Evolutionary conservation across 129 eudicot species (phyloP).

Genomic region (Cynara cardunculus): DNA sequence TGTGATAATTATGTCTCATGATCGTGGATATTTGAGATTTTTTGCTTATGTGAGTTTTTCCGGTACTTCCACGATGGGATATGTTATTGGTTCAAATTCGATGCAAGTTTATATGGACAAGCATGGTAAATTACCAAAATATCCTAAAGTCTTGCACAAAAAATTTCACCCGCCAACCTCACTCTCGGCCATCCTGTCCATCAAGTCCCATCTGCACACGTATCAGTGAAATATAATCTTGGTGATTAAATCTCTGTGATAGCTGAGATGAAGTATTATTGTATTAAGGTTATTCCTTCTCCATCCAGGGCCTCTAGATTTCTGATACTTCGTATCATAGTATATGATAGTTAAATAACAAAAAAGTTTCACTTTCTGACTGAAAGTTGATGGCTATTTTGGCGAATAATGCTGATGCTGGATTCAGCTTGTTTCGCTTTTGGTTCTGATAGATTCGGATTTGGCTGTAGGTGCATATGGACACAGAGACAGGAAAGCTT

Average conservation of each 20-base stretch:
- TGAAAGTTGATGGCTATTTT: background rate
- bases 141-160: no score
- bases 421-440: background rate
- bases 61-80: background rate
- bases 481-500: slow-evolving; percentile 65
- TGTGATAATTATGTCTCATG: background rate
- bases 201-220: background rate
- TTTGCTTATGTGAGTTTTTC: background rate
- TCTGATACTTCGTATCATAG: background rate
- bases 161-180: background rate
- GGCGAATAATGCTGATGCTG: background rate
- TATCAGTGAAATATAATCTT: no score
- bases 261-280: no score
- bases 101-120: background rate
- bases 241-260: background rate
- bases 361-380: background rate
- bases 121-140: background rate
- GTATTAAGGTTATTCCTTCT: background rate
- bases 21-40: background rate
- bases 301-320: background rate
- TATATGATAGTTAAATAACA: background rate
- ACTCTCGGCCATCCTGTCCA: background rate
- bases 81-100: background rate
- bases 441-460: background rate
- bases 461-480: slow-evolving; percentile 65